phyloP scores from a whole-genome alignment of 164 flowering plant species.

The Umbilicus rupestris region DNA sequence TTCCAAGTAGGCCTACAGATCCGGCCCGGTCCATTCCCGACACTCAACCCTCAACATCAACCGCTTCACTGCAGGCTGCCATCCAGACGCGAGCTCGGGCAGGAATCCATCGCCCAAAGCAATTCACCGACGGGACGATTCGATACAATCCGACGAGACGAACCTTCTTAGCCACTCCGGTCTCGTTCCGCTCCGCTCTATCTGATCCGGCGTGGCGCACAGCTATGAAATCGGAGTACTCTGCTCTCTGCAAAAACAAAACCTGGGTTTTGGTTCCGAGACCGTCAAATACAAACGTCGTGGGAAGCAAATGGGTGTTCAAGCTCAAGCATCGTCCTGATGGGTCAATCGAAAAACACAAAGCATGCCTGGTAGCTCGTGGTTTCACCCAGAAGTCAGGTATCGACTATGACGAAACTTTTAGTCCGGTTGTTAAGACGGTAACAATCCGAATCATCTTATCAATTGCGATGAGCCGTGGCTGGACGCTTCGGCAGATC shows the following conservation, averaged over 20 bases:
- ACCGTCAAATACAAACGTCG: neutral
- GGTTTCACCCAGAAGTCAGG: neutral
- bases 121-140: too few species aligned
- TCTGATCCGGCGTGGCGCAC: neutral
- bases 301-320: slow-evolving; percentile 1
- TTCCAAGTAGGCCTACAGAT: too few species aligned
- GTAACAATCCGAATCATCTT: neutral
- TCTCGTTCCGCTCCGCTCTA: too few species aligned
- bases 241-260: neutral
- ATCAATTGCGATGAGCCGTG: neutral
- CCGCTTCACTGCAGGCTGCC: too few species aligned
- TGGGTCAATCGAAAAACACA: neutral
- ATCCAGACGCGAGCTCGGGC: too few species aligned
- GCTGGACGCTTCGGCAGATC: neutral
- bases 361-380: neutral
- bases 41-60: too few species aligned
- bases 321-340: neutral
- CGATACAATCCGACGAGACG: too few species aligned
- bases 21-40: too few species aligned
- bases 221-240: neutral
- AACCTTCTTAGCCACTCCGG: too few species aligned
- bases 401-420: neutral
- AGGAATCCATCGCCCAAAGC: too few species aligned
- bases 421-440: neutral
- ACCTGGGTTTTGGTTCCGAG: neutral